Conservation (phyloP, 495 filamentous ascomycete genomes). For the Tuber melanosporum region DNA sequence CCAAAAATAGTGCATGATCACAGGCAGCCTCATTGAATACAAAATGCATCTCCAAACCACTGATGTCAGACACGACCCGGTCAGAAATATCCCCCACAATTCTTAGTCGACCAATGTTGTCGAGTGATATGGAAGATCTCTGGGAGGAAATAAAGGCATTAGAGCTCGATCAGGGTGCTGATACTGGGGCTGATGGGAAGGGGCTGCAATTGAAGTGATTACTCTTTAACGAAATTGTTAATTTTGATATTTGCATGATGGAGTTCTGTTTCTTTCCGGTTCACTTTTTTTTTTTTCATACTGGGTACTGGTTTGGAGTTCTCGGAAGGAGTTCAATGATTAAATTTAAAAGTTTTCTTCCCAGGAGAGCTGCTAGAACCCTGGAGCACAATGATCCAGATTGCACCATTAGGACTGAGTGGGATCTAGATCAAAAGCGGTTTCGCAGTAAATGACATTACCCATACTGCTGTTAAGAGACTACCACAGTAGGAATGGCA, state of each 20-base stretch:
- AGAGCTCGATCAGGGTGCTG: not conserved
- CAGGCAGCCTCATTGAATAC: not conserved
- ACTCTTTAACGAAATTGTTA: not conserved
- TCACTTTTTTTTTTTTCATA: not conserved
- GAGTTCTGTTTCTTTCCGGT: not conserved
- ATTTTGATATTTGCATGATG: not conserved
- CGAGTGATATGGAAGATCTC: not conserved
- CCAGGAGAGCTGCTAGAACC: not conserved
- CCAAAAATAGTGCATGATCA: not conserved
- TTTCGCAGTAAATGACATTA: too few relatives aligned
- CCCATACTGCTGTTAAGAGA: too few relatives aligned
- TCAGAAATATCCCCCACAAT: not conserved
- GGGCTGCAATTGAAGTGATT: not conserved
- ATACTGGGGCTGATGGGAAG: not conserved
- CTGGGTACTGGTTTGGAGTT: not conserved
- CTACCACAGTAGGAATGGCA: too few relatives aligned
- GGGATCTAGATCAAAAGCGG: too few relatives aligned
- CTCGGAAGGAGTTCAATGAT: not conserved
- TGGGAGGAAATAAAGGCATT: not conserved
- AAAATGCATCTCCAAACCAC: not conserved
- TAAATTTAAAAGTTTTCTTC: not conserved
- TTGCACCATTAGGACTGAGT: too few relatives aligned
- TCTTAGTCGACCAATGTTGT: accelerated
- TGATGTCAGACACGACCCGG: not conserved
- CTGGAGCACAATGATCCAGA: too few relatives aligned